phyloP scores from a whole-genome alignment of 495 filamentous ascomycete species.

The Tirmania nivea region DNA sequence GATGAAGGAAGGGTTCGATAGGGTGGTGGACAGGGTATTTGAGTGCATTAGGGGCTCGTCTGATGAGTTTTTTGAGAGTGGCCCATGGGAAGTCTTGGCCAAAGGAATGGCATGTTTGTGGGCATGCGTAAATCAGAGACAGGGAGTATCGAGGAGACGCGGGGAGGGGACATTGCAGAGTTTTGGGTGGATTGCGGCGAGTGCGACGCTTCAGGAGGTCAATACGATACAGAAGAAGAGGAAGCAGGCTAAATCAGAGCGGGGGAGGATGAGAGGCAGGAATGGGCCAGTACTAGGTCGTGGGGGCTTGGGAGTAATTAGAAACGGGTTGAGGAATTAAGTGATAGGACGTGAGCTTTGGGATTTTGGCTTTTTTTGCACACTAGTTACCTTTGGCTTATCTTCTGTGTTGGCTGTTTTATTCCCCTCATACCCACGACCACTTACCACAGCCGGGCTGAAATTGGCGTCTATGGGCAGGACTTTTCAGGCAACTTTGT shows the following conservation, averaged over 20 bases:
- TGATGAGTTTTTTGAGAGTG: slow-evolving; percentile 15
- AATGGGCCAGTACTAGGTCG: background rate
- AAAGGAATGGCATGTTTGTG: slow-evolving; percentile 30
- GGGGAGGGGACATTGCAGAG: slow-evolving; percentile 22
- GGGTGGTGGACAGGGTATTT: slow-evolving; percentile 27
- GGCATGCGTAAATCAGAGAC: slow-evolving; percentile 16
- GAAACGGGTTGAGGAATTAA: too few relatives aligned
- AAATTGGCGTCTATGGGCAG: too few relatives aligned
- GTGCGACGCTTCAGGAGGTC: slow-evolving; percentile 27
- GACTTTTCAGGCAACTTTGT: too few relatives aligned
- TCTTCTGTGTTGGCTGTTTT: too few relatives aligned
- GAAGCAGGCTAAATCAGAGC: background rate
- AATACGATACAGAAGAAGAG: background rate
- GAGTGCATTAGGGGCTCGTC: slow-evolving; percentile 26
- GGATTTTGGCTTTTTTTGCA: too few relatives aligned
- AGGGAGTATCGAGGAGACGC: slow-evolving; percentile 9
- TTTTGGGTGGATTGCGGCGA: slow-evolving; percentile 27
- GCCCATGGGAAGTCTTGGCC: slow-evolving; percentile 18
- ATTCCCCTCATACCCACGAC: too few relatives aligned
- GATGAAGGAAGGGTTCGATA: slow-evolving; percentile 41
- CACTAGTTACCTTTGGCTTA: too few relatives aligned
- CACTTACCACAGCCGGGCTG: too few relatives aligned
- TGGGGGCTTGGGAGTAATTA: too few relatives aligned
- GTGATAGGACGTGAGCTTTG: too few relatives aligned
- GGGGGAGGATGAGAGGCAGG: background rate